Conservation (phyloP, 257 asterid species). For the Euphrasia confusa region DNA sequence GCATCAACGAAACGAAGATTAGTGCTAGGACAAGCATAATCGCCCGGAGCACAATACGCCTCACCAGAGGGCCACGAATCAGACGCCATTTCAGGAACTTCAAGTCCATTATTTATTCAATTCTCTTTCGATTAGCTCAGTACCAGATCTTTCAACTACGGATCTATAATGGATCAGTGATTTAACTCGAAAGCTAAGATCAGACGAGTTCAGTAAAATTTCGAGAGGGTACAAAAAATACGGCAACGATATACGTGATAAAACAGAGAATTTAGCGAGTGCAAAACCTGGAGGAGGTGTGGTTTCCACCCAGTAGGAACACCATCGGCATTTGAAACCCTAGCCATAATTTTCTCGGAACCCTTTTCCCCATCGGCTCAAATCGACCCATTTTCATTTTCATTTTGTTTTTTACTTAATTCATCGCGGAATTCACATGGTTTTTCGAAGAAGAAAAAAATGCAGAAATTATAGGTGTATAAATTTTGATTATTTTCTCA, state of each 20-base stretch:
- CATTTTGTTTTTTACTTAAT: constrained; percentile 5
- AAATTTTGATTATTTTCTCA: not conserved
- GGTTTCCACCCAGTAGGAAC: constrained; percentile 94
- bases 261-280: constrained; percentile 53
- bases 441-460: too few relatives aligned
- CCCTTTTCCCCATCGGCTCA: constrained; percentile 44
- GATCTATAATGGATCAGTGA: constrained; percentile 31
- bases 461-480: too few relatives aligned
- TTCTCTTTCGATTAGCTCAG: not conserved
- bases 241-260: not conserved
- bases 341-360: constrained; percentile 54
- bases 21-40: constrained; percentile 48
- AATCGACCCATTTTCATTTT: constrained; percentile 31
- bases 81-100: constrained; percentile 48
- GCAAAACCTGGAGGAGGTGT: constrained; percentile 96
- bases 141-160: constrained; percentile 24
- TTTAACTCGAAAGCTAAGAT: constrained; percentile 29
- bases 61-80: constrained; percentile 44
- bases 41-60: constrained; percentile 51
- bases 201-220: constrained; percentile 12
- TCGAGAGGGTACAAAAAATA: constrained; percentile 24
- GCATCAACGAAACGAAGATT: constrained; percentile 40
- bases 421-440: constrained; percentile 32
- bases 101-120: constrained; percentile 36
- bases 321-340: constrained; percentile 61